Evolutionary conservation across 768 basidiomycete species (phyloP), one percentile per base, ranked within the genome.

Genomic region (Cyathus striatus): DNA sequence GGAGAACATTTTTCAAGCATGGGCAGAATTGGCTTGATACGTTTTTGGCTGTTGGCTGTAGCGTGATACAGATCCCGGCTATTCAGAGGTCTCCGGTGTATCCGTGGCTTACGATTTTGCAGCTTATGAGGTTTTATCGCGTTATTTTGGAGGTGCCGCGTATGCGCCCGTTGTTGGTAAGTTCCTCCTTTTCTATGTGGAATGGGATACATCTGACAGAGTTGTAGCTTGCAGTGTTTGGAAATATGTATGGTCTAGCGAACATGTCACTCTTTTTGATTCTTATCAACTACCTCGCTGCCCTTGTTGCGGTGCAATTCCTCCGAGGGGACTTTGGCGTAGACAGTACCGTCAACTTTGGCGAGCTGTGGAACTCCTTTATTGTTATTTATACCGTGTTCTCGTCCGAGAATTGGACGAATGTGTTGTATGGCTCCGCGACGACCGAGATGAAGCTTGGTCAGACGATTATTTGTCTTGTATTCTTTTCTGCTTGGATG

Each of bases 401-500:
- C 63, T 90, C 91, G 0, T 90, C 90, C 0, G 95, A 98, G 63
- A 91, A 96, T 60, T 98, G 95, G 93, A 81, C 85, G n/a, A 68
- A 77, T 48, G 70, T 89, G 5, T 55, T 90, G 27, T 89, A 90
- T 51, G 62, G 58, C 6, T 72, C 83, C 4, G 75, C 82, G 0
- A 58, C 57, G 6, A 78, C 86, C 1, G 90, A 92, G 56, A 51
- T 70, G 1, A 60, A 59, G 1, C 76, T 83, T 5, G 75, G 83
- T 1, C 93, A 97, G 59, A 74, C 80, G 2, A 70, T 79, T 6
- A 60, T 95, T 20, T 72, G 83, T 0, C 74, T 85, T 9, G 55
- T 90, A 9, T 92, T 95, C 62, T 50, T 96, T 6, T 62, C 76
- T 3, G 78, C 70, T 1, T 98, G 95, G 95, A 73, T 95, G 68